These are phyloP conservation scores for Cryphonectria nitschkei DNA, from an alignment of 2,329 filamentous ascomycete species.

Conservation along the genomic window DNA sequence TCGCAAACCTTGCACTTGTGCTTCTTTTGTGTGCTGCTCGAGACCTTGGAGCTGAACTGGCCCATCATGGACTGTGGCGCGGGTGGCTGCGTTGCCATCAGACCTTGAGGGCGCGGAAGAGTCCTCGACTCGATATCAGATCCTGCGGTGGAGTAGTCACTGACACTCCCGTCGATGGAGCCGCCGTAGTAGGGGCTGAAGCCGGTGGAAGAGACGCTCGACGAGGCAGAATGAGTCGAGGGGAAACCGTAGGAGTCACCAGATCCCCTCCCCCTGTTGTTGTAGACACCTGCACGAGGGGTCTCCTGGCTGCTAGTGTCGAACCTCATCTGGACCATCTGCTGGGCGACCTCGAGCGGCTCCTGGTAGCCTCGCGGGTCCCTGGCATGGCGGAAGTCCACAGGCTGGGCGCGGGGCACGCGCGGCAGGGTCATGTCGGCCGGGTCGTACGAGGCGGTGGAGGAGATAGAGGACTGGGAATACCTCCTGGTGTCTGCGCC, in stretches of 20 bases:
- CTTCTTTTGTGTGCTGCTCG: constrained; percentile 96
- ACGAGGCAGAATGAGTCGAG: constrained; percentile 79
- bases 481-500: constrained; percentile 68
- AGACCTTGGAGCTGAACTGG: constrained; percentile 95
- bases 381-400: constrained; percentile 59
- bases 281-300: constrained; percentile 81
- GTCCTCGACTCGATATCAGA: constrained; percentile 90
- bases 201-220: constrained; percentile 84
- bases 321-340: constrained; percentile 83
- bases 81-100: constrained; percentile 65
- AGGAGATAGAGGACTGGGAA: constrained; percentile 80
- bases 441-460: constrained; percentile 51
- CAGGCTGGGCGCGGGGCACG: constrained; percentile 62
- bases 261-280: constrained; percentile 67
- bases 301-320: constrained; percentile 72
- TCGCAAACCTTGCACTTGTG: constrained; percentile 99
- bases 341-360: constrained; percentile 87
- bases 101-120: constrained; percentile 75
- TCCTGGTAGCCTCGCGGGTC: constrained; percentile 69
- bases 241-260: constrained; percentile 92
- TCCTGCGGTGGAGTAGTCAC: constrained; percentile 88
- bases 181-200: constrained; percentile 80
- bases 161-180: constrained; percentile 81
- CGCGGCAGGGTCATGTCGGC: constrained; percentile 37
- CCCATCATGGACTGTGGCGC: constrained; percentile 98